These are phyloP conservation scores for Hypoxylon sp. DNA, from an alignment of 2,329 filamentous ascomycete genomes.

Conservation along the genomic window DNA sequence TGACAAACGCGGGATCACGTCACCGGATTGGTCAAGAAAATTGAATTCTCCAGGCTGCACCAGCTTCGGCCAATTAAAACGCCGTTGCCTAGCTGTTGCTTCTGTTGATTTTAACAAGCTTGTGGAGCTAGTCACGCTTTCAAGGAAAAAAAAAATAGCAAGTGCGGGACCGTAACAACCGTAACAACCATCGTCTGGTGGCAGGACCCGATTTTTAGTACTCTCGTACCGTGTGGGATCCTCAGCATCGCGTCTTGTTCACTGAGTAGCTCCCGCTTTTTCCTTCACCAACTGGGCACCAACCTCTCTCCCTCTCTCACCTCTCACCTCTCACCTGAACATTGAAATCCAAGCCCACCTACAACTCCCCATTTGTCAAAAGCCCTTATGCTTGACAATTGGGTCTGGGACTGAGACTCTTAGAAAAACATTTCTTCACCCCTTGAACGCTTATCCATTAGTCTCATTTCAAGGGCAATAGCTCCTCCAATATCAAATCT, in stretches of 20 bases:
- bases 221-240: constrained; percentile 33
- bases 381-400: background rate
- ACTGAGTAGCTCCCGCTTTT: constrained; percentile 25
- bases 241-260: constrained; percentile 39
- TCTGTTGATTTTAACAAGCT: constrained; percentile 62
- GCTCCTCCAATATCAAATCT: constrained; percentile 31
- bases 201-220: constrained; percentile 27
- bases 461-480: constrained; percentile 38
- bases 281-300: constrained; percentile 12
- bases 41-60: constrained; percentile 26
- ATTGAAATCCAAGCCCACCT: constrained; percentile 7
- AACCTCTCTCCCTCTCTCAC: constrained; percentile 10
- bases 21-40: constrained; percentile 48
- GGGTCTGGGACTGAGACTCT: background rate
- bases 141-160: constrained; percentile 45
- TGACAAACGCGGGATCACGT: constrained; percentile 50
- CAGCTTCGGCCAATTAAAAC: constrained; percentile 59
- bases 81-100: constrained; percentile 71
- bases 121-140: constrained; percentile 51
- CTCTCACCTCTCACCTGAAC: too few species aligned
- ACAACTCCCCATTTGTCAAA: constrained; percentile 21
- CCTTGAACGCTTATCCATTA: constrained; percentile 20
- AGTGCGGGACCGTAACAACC: constrained; percentile 42
- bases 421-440: constrained; percentile 8
- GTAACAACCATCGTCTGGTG: constrained; percentile 34